Conservation (phyloP, 23 red algal species). For the Chondrus crispus region DNA sequence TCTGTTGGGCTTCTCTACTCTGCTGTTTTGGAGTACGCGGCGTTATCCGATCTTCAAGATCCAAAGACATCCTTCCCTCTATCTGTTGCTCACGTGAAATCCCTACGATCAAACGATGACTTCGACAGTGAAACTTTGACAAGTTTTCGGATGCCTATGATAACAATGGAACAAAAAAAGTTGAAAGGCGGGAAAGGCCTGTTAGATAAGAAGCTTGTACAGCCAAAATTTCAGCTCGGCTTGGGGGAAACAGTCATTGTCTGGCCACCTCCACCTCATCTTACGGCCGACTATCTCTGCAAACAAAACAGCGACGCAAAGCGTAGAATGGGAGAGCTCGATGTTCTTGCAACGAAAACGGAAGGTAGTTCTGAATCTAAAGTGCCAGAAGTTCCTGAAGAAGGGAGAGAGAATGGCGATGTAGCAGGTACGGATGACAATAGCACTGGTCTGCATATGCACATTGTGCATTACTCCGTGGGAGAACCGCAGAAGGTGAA, state of each 20-base stretch:
- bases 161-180: too few species aligned
- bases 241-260: not conserved
- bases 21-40: conserved; percentile 9
- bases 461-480: conserved; percentile 20
- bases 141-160: not conserved
- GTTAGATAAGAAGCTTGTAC: not conserved
- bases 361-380: not conserved
- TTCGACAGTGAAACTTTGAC: not conserved
- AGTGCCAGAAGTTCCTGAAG: not conserved
- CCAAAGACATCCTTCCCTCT: not conserved
- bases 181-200: not conserved
- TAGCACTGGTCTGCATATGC: not conserved
- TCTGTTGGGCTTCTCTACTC: not conserved
- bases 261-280: conserved; percentile 30
- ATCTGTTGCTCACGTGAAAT: not conserved
- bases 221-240: not conserved
- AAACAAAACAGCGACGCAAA: not conserved
- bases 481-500: not conserved
- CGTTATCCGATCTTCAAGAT: not conserved
- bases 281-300: not conserved
- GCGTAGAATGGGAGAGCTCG: not conserved
- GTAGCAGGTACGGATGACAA: not conserved
- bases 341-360: not conserved
- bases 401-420: not conserved
- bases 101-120: not conserved